Evolutionary conservation across 2,329 filamentous ascomycete genomes (phyloP).

Genomic region (Dichotomopilus funicola): DNA sequence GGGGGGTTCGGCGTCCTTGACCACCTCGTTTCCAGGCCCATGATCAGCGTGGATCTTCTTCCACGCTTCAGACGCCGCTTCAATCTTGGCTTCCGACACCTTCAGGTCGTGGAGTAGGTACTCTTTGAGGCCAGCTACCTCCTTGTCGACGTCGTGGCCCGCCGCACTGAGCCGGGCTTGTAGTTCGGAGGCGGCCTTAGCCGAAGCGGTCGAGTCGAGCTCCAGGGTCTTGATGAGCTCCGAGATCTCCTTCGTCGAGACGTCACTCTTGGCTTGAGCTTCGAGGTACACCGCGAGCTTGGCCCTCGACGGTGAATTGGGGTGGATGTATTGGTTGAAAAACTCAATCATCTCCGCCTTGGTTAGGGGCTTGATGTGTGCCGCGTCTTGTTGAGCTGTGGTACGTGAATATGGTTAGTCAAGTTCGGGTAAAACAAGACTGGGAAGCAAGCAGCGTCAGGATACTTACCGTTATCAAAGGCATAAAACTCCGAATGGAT

Average conservation of each 20-base stretch:
- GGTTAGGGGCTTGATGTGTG: conserved; percentile 63
- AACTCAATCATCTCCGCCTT: conserved; percentile 77
- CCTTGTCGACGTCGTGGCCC: conserved; percentile 39
- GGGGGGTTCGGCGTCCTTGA: conserved; percentile 25
- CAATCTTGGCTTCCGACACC: conserved; percentile 43
- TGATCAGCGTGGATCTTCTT: conserved; percentile 31
- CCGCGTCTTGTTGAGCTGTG: conserved; percentile 68
- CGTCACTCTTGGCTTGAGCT: conserved; percentile 57
- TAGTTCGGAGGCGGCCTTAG: conserved; percentile 29
- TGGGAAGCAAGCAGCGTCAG: not conserved
- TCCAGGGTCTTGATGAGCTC: conserved; percentile 34
- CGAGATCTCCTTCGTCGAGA: conserved; percentile 36
- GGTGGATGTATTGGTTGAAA: conserved; percentile 68
- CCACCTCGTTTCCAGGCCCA: conserved; percentile 20
- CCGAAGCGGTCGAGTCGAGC: conserved; percentile 29
- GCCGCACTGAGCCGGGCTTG: conserved; percentile 31
- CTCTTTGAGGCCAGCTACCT: conserved; percentile 43
- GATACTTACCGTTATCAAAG: conserved; percentile 70
- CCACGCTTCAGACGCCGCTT: conserved; percentile 35
- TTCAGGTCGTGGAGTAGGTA: conserved; percentile 45
- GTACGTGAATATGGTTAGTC: conserved; percentile 3
- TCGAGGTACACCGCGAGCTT: conserved; percentile 80
- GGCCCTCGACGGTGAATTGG: conserved; percentile 64
- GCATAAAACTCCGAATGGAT: conserved; percentile 83
- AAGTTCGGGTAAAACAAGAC: not conserved